phyloP scores from a whole-genome alignment of 306 rosid genomes.

The Dryas drummondii region DNA sequence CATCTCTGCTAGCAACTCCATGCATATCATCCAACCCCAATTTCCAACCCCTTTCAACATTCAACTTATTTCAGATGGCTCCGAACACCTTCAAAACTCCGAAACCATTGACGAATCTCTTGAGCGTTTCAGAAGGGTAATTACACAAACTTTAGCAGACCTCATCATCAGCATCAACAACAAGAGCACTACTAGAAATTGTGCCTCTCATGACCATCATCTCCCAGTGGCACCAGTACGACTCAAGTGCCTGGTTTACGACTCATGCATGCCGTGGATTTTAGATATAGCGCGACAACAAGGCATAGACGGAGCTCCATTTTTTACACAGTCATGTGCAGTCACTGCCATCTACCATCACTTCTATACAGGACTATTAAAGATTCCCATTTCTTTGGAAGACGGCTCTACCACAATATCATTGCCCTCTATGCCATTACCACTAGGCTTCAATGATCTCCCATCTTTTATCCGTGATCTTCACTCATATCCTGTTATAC shows the following conservation, averaged over 20 bases:
- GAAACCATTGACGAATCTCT: neutral
- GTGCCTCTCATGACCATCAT: no score
- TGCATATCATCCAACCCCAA: neutral
- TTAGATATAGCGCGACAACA: conserved; percentile 21
- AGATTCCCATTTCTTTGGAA: no score
- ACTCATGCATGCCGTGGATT: conserved; percentile 33
- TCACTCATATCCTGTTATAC: no score
- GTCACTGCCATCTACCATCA: no score
- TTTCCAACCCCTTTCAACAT: neutral
- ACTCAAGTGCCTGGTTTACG: conserved; percentile 15
- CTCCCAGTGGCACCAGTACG: neutral
- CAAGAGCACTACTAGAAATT: neutral
- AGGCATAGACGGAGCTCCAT: no score
- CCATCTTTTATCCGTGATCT: no score
- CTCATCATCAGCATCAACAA: neutral
- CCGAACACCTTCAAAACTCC: neutral
- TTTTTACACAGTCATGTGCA: no score
- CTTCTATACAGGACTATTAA: no score
- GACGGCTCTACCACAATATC: no score
- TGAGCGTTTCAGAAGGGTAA: neutral
- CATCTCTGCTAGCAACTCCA: no score
- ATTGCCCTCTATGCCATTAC: no score
- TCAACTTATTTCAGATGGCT: conserved; percentile 25
- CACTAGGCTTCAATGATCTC: no score
- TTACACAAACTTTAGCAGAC: neutral